These are phyloP conservation scores for Xanthoconium purpureum DNA, from an alignment of 768 basidiomycete species.

Conservation along the genomic window DNA sequence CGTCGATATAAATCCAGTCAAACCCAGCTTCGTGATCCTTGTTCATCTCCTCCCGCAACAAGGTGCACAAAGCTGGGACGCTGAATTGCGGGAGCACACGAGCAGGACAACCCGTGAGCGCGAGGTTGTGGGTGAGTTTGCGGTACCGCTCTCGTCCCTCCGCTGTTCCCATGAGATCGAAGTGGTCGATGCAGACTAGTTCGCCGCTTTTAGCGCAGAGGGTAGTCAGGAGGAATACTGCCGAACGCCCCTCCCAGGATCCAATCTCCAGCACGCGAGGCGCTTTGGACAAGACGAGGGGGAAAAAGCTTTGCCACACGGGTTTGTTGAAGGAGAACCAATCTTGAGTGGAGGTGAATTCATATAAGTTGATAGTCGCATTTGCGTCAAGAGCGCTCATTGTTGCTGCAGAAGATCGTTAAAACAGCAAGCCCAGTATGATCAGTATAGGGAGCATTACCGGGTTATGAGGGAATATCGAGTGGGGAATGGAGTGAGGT, in stretches of 20 bases:
- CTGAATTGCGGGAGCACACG: slow-evolving; percentile 53
- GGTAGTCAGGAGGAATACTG: slow-evolving; percentile 49
- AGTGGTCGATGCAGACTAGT: slow-evolving; percentile 57
- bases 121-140: slow-evolving; percentile 47
- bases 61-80: slow-evolving; percentile 45
- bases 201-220: slow-evolving; percentile 44
- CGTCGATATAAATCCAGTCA: slow-evolving; percentile 60
- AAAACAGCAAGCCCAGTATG: not conserved
- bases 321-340: slow-evolving; percentile 51
- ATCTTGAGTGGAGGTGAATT: slow-evolving; percentile 53
- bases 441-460: not conserved
- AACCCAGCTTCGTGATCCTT: slow-evolving; percentile 38
- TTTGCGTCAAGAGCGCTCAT: slow-evolving; percentile 11
- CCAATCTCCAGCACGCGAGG: slow-evolving; percentile 57
- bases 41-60: slow-evolving; percentile 46
- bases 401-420: slow-evolving; percentile 7
- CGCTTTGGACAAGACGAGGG: slow-evolving; percentile 32
- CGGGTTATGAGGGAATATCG: not conserved
- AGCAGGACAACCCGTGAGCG: slow-evolving; percentile 40
- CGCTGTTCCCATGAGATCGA: slow-evolving; percentile 48
- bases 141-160: slow-evolving; percentile 46
- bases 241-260: slow-evolving; percentile 64
- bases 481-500: not conserved
- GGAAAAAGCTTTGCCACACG: slow-evolving; percentile 43
- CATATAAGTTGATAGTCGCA: slow-evolving; percentile 21